Base-by-base conservation (phyloP, 2,329 filamentous ascomycete genomes). In the Colletotrichum sp. region DNA sequence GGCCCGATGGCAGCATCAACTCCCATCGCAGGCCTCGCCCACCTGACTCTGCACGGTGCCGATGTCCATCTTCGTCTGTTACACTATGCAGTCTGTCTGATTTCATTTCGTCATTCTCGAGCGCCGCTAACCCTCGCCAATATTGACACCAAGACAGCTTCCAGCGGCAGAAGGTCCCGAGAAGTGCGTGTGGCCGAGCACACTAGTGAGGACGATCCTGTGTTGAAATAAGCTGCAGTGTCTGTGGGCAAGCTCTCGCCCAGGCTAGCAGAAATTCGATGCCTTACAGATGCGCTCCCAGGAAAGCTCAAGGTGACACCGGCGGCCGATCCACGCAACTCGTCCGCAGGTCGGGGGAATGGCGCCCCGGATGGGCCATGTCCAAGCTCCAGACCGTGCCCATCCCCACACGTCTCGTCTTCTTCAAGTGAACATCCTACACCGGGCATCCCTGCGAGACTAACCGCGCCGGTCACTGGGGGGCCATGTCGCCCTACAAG, bases 321-420 rank as follows among this genome's bases (percentile, higher is more conserved):
- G 72, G 72, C 72, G 69, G 62, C 69, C 72, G 72, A 67, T 72
- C 69, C 69, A 57, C 69, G 73, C 64, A 72, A 67, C n/a, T 32
- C 32, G 28, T 64, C 44, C 60, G 16, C 60, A 65, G 32, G 67
- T 36, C 60, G 72, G 72, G 72, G 57, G 63, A 69, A 62, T 49
- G 30, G 57, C 63, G 73, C 32, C 59, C 73, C 73, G 52, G 70
- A 57, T 63, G 69, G 39, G 26, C 21, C 26, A 63, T 32, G 69
- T 34, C 69, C 73, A 76, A 73, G 69, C 63, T 76, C 74, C 57
- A 76, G 64, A 64, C 70, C 74, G 70, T 74, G 74, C 74, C 59
- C 65, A 69, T 75, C 70, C 71, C 74, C 63, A 76, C 71, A 71
- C 34, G 69, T 76, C 69, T 76, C 55, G 63, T 64, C 73, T 67